phyloP scores from a whole-genome alignment of 805 yeast genomes.

The Spathaspora passalidarum region DNA sequence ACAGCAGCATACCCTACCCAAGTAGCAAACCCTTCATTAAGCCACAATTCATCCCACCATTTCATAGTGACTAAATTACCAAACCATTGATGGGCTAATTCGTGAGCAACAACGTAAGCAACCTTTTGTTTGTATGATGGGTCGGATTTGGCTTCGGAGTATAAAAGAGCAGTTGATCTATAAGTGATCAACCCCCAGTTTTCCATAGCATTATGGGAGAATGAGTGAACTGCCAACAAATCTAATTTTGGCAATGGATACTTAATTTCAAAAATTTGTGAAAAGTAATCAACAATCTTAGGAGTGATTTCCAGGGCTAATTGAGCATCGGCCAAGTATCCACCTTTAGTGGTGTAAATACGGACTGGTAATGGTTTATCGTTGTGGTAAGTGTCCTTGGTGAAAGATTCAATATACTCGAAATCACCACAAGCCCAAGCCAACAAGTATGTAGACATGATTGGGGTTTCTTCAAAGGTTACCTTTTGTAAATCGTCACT shows the following conservation, averaged over 20 bases:
- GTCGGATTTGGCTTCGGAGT: constrained; percentile 45
- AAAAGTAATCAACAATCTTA: constrained; percentile 48
- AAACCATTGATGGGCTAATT: constrained; percentile 89
- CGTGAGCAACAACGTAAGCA: constrained; percentile 81
- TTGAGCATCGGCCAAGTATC: constrained; percentile 44
- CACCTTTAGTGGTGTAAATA: constrained; percentile 53
- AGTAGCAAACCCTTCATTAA: constrained; percentile 88
- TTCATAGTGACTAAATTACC: constrained; percentile 88
- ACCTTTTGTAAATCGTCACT: constrained; percentile 21
- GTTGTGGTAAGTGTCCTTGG: constrained; percentile 33
- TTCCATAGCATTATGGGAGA: constrained; percentile 87
- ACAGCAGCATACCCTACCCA: constrained; percentile 76
- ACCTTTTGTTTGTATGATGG: constrained; percentile 62
- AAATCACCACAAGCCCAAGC: constrained; percentile 62
- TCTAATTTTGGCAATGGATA: constrained; percentile 84
- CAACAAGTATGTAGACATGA: constrained; percentile 54
- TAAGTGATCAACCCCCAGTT: constrained; percentile 81
- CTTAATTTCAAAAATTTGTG: constrained; percentile 44
- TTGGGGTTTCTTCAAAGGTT: constrained; percentile 45
- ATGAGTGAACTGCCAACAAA: constrained; percentile 73
- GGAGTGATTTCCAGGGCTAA: constrained; percentile 49
- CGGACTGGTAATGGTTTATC: constrained; percentile 46
- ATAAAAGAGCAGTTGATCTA: constrained; percentile 53
- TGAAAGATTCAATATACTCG: constrained; percentile 48
- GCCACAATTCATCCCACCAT: constrained; percentile 93